Base-by-base conservation (phyloP, 208 protist genomes). In the Herpetomonas tarakana region DNA sequence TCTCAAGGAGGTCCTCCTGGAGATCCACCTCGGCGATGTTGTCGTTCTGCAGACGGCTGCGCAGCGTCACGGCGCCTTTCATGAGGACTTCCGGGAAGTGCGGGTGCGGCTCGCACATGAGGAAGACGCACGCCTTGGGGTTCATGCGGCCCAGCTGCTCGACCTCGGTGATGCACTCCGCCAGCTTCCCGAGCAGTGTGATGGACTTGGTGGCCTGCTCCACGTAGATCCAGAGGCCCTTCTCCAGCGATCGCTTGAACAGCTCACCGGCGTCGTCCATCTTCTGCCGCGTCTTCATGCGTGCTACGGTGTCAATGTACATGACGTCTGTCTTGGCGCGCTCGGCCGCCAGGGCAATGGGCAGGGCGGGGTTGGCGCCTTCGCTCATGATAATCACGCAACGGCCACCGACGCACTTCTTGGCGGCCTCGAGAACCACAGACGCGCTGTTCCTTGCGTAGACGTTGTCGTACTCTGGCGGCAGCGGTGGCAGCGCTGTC, bases 201-300 rank as follows among this genome's bases (percentile, higher is more conserved):
- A 94, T 94, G 14, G 88, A 94, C 66, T 94, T 94, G 55, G 88
- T 92, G 18, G 88, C 88, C 65, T 92, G 84, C 65, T 94, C 88
- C 52, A 94, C 81, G 61, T 86, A 94, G 56, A 94, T 91, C 85
- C 88, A 94, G 49, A 94, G 52, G 1, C 88, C 88, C 56, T 92
- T 92, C 57, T 92, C 76, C 24, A 94, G 68, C 1, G 88, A 94
- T 62, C 81, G 80, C 49, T 77, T 74, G 62, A 94, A 76, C 52
- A 86, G 57, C 29, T 74, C 81, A 18, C 78, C 88, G 1, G 84
- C 79, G 39, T 85, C 78, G 22, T 79, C 71, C 60, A 94, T 87
- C 44, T 70, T 81, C 63, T 94, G 88, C 38, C 88, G 74, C 39
- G 88, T 88, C 57, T 94, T 94, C 65, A 94, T 88, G 47, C 88